Evolutionary conservation across 1,284 basidiomycete species (phyloP), one percentile per base, ranked within the genome.

Genomic region (Ceratobasidium sp.): DNA sequence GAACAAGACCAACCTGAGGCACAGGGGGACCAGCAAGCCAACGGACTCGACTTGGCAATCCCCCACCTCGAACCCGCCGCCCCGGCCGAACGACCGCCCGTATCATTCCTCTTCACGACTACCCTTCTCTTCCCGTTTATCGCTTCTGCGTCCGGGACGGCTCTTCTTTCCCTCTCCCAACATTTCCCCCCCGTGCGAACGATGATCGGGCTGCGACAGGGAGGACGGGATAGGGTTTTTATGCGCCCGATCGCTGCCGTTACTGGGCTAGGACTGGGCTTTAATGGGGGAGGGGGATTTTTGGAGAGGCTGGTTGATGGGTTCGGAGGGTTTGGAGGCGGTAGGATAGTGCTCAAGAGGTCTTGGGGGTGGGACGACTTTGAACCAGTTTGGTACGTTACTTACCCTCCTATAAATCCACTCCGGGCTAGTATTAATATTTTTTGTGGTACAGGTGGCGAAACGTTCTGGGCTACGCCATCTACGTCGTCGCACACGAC

Each of bases 401-500:
- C n/a, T 11, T 3, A 2, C 48, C 29, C 22, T 53, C 27, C 24
- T 56, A 19, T 22, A 6, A 6, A 27, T 33, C 17, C 17, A 45
- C 11, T 31, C 9, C 31, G 24, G 7, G 8, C 47, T 19, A 36
- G 36, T 27, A 19, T 31, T 14, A 8, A 29, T 60, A 17, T 59
- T 33, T 7, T 24, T 67, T 22, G 5, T n/a, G n/a, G 14, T 11
- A 14, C 19, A 72, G 69, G 69, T 72, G 69, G 69, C 0, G 69
- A 51, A 72, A 72, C 19, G 69, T 72, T 2, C 57, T 72, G 6
- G 69, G 69, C n/a, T 72, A 72, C 36, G 69, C 56, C 6, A 33
- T 72, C 24, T 72, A 72, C 57, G 69, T 72, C 56, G 69, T 72
- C 19, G 41, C 60, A 29, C 69, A 72, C 56, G 69, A 72, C 47